Conservation (phyloP, 768 basidiomycete genomes). For the Sporobolomyces roseus region DNA sequence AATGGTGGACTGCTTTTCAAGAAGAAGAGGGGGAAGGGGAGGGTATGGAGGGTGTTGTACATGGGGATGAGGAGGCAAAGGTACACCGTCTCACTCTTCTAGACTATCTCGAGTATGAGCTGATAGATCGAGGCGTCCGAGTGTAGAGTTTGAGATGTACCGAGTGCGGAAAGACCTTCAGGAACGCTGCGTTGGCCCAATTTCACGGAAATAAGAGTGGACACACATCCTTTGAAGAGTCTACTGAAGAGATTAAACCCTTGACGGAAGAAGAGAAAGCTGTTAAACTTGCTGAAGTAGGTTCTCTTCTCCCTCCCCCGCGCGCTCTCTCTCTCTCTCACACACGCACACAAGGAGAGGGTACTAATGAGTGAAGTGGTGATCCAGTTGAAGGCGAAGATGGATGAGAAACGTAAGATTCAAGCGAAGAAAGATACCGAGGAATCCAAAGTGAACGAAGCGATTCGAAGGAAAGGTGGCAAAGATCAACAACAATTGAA, state of each 20-base stretch:
- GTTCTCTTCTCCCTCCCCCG: not conserved
- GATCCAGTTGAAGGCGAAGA: constrained; percentile 60
- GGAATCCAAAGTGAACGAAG: constrained; percentile 67
- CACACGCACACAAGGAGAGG: too few relatives aligned
- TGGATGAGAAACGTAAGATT: constrained; percentile 70
- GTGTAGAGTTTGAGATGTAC: constrained; percentile 39
- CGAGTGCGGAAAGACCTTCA: constrained; percentile 60
- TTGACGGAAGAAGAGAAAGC: constrained; percentile 91
- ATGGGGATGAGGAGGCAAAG: constrained; percentile 49
- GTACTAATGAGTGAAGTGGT: too few relatives aligned
- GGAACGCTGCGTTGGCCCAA: constrained; percentile 67
- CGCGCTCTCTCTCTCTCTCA: too few relatives aligned
- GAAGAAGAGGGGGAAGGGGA: constrained; percentile 20
- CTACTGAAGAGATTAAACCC: constrained; percentile 92
- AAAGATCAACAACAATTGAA: constrained; percentile 75
- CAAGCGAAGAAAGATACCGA: constrained; percentile 71
- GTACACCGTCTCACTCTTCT: constrained; percentile 32
- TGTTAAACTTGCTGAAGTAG: constrained; percentile 64
- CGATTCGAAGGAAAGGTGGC: constrained; percentile 76
- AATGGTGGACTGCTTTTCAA: constrained; percentile 41
- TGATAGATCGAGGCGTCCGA: not conserved
- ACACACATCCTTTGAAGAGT: constrained; percentile 93
- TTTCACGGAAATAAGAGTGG: constrained; percentile 60
- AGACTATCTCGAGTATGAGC: not conserved
- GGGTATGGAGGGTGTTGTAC: constrained; percentile 56